A percentile compares a stretch with the other conserved stretches of the same genome.
Conservation (phyloP, 441 rosid genomes). For the Syzygium malaccense region DNA sequence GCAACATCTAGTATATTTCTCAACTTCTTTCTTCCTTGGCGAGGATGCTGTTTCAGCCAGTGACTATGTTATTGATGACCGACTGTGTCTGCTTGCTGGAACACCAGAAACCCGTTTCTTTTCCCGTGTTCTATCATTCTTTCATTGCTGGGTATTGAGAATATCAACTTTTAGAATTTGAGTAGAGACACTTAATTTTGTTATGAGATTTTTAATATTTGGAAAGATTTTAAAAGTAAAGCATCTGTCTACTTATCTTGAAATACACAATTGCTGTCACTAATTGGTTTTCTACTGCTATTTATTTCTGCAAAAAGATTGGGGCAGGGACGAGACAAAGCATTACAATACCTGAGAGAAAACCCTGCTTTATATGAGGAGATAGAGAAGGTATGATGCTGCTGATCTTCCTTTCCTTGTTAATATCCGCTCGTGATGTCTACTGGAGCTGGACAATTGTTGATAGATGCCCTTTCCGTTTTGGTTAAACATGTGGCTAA, state of each 20-base stretch:
- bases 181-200: not conserved
- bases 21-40: not conserved
- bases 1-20: not conserved
- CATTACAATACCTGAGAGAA: slow-evolving; percentile 72
- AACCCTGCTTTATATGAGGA: slow-evolving; percentile 53
- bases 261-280: not conserved
- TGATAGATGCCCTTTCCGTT: not conserved
- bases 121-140: not conserved
- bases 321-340: slow-evolving; percentile 94
- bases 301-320: slow-evolving; percentile 37
- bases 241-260: not conserved
- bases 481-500: not conserved
- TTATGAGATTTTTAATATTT: not conserved
- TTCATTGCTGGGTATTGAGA: not conserved
- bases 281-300: not conserved
- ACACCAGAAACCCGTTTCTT: not conserved
- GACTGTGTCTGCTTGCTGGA: not conserved
- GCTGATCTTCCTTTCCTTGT: not conserved
- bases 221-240: not conserved
- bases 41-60: not conserved
- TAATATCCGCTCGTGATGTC: not conserved
- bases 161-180: not conserved
- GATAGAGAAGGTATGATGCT: slow-evolving; percentile 64
- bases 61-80: not conserved
- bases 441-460: not conserved